Evolutionary conservation across 768 basidiomycete genomes (phyloP).

Genomic region (Jaapia argillacea): DNA sequence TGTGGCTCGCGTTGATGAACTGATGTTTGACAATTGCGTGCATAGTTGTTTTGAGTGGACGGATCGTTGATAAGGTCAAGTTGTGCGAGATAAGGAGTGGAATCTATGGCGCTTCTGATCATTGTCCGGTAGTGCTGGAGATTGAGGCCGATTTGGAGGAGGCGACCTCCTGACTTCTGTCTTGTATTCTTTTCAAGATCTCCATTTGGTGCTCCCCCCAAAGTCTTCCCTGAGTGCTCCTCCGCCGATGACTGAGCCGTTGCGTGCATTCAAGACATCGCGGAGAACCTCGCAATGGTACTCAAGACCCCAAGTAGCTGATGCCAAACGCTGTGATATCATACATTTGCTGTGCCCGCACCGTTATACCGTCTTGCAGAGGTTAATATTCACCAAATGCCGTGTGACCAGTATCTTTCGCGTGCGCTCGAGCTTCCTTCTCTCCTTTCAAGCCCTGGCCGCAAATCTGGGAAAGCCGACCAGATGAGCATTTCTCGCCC

Average conservation of each 20-base stretch:
- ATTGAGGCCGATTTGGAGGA: conserved; percentile 39
- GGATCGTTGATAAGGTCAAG: conserved; percentile 52
- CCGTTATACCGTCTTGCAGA: too few relatives aligned
- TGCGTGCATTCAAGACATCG: too few relatives aligned
- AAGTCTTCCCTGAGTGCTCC: too few relatives aligned
- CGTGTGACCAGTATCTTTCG: conserved; percentile 77
- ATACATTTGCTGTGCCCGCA: too few relatives aligned
- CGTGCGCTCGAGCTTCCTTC: conserved; percentile 86
- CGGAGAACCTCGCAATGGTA: too few relatives aligned
- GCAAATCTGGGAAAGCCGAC: conserved; percentile 65
- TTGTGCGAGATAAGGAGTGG: conserved; percentile 81
- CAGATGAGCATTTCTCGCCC: conserved; percentile 4
- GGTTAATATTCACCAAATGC: conserved; percentile 71
- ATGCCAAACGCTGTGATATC: too few relatives aligned
- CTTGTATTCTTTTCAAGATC: too few relatives aligned
- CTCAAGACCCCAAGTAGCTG: too few relatives aligned
- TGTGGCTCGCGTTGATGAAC: conserved; percentile 1
- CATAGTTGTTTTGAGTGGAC: conserved; percentile 68
- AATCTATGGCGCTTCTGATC: conserved; percentile 83
- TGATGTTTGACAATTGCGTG: background rate
- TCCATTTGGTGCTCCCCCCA: too few relatives aligned
- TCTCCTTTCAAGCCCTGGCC: conserved; percentile 85
- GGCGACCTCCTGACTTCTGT: too few relatives aligned
- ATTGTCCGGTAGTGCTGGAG: conserved; percentile 75
- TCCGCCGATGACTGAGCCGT: too few relatives aligned